These are phyloP conservation scores for Candida fluviatilis DNA, from an alignment of 805 yeast genomes.

Conservation along the genomic window DNA sequence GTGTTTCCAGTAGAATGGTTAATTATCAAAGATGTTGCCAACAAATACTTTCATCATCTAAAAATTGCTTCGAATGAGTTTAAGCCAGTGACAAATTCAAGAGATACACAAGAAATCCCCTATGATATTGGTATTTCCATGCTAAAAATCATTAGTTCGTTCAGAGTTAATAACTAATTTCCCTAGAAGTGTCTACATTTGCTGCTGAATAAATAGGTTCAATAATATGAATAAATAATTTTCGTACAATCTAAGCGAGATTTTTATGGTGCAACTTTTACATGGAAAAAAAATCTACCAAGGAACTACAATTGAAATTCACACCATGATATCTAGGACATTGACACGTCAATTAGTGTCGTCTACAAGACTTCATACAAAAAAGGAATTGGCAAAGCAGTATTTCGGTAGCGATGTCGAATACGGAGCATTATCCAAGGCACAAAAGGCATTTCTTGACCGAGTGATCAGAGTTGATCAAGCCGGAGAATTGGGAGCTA, in stretches of 20 bases:
- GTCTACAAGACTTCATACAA: constrained; percentile 3
- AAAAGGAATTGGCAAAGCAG: constrained; percentile 13
- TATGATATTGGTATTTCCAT: constrained; percentile 43
- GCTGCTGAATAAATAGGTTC: neutral
- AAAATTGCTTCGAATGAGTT: constrained; percentile 42
- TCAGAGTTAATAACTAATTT: constrained; percentile 9
- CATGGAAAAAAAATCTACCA: too few species aligned
- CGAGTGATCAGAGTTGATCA: constrained; percentile 88
- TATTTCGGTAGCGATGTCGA: constrained; percentile 22
- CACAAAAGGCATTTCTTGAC: constrained; percentile 69
- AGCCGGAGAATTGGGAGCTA: constrained; percentile 97
- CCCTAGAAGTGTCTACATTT: too few species aligned
- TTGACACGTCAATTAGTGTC: constrained; percentile 1
- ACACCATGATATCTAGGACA: constrained; percentile 1
- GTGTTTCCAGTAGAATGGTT: constrained; percentile 54
- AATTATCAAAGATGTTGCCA: constrained; percentile 47
- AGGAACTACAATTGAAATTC: neutral
- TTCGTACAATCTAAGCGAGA: neutral
- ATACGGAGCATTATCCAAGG: constrained; percentile 39
- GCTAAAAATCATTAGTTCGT: constrained; percentile 39
- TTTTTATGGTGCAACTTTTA: constrained; percentile 1
- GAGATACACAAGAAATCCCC: constrained; percentile 61
- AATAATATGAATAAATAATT: neutral
- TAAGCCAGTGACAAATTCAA: constrained; percentile 52
- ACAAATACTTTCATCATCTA: constrained; percentile 43